A percentile compares a stretch with the other conserved stretches of the same genome.
Evolutionary conservation across 306 rosid species (phyloP).

Genomic region (Pachyrhizus erosus): DNA sequence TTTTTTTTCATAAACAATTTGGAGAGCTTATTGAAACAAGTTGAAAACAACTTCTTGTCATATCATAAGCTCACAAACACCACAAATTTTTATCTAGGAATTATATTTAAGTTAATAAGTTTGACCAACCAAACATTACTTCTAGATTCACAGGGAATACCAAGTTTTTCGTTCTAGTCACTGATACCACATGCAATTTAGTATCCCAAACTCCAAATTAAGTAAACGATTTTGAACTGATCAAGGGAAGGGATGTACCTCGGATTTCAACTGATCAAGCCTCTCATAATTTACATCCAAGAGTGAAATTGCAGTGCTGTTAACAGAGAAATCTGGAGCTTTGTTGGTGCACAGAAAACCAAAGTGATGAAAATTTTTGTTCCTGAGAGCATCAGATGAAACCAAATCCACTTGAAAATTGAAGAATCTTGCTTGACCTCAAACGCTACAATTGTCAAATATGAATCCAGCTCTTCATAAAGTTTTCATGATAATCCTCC

Average conservation of each 20-base stretch:
- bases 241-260: conserved; percentile 40
- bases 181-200: too few species aligned
- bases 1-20: too few species aligned
- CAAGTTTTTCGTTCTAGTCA: too few species aligned
- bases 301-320: conserved; percentile 28
- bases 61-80: too few species aligned
- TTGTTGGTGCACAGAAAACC: conserved; percentile 46
- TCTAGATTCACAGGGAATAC: too few species aligned
- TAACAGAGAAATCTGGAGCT: conserved; percentile 46
- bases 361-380: conserved; percentile 46
- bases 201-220: too few species aligned
- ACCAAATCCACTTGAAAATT: conserved; percentile 21
- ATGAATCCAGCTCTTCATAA: neutral
- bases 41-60: too few species aligned
- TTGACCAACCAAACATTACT: too few species aligned
- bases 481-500: neutral
- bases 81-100: too few species aligned
- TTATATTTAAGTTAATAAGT: too few species aligned
- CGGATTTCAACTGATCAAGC: conserved; percentile 16
- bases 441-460: conserved; percentile 50
- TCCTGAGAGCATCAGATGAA: conserved; percentile 38
- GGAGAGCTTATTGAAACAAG: too few species aligned
- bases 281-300: neutral
- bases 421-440: neutral
- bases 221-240: too few species aligned